Evolutionary conservation across 2,329 filamentous ascomycete genomes (phyloP).

Genomic region (Fusarium nurragi): DNA sequence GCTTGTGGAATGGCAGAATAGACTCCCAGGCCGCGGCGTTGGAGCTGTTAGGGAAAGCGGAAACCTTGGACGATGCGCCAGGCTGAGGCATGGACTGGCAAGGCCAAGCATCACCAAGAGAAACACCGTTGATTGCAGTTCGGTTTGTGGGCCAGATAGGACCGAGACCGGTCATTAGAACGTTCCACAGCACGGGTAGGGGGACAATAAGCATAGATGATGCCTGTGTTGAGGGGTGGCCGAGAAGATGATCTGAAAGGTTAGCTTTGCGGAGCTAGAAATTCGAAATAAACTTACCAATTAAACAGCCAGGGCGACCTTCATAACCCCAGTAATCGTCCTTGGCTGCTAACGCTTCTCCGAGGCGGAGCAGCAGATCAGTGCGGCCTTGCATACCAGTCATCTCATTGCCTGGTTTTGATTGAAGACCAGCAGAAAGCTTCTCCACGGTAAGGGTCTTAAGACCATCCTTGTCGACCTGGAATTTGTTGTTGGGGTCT

Average conservation of each 20-base stretch:
- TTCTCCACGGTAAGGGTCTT: constrained; percentile 76
- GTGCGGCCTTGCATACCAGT: constrained; percentile 87
- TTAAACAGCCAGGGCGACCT: constrained; percentile 90
- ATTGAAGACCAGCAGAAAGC: constrained; percentile 85
- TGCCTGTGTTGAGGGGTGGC: constrained; percentile 88
- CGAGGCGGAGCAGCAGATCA: constrained; percentile 78
- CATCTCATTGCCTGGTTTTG: constrained; percentile 80
- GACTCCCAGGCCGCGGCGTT: constrained; percentile 68
- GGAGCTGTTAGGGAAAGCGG: constrained; percentile 40
- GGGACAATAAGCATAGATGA: constrained; percentile 88
- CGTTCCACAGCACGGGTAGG: constrained; percentile 87
- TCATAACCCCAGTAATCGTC: constrained; percentile 85
- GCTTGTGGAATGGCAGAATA: constrained; percentile 91
- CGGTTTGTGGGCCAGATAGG: constrained; percentile 90
- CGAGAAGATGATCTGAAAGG: constrained; percentile 84
- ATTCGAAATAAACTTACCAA: constrained; percentile 68
- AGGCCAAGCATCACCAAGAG: constrained; percentile 94
- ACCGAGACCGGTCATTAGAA: constrained; percentile 86
- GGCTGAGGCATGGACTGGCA: constrained; percentile 79
- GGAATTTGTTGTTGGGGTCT: constrained; percentile 80
- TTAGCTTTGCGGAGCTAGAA: constrained; percentile 25
- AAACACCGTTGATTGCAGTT: constrained; percentile 85
- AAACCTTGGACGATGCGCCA: constrained; percentile 54
- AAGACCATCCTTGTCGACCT: constrained; percentile 87
- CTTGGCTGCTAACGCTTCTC: constrained; percentile 77